These are phyloP conservation scores for Penicillium crustosum DNA, from an alignment of 2,329 filamentous ascomycete genomes.

Conservation along the genomic window DNA sequence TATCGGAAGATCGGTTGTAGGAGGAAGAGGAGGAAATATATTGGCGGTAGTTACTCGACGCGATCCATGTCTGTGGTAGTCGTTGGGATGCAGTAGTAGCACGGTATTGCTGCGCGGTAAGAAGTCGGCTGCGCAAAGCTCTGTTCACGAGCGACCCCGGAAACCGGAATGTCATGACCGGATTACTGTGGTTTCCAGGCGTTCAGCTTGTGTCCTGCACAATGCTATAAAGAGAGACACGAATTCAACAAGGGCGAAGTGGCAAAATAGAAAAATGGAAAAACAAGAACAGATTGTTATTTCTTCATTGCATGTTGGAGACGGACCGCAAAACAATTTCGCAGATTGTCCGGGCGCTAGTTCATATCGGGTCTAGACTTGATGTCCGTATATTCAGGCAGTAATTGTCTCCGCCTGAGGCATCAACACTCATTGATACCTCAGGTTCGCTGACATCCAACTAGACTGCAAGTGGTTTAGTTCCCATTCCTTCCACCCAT, in stretches of 20 bases:
- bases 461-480: conserved; percentile 9
- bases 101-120: conserved; percentile 11
- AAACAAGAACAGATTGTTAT: neutral
- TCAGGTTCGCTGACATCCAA: neutral
- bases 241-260: neutral
- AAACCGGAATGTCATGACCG: conserved; percentile 19
- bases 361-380: conserved; percentile 14
- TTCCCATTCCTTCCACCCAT: conserved; percentile 7
- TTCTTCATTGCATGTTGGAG: conserved; percentile 1
- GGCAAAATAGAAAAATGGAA: neutral
- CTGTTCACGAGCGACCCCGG: conserved; percentile 21
- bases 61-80: neutral
- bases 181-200: neutral
- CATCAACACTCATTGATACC: neutral
- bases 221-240: neutral
- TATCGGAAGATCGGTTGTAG: neutral
- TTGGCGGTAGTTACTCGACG: neutral
- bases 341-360: conserved; percentile 12
- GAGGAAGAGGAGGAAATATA: too few relatives aligned
- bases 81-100: conserved; percentile 1
- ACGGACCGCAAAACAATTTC: conserved; percentile 12
- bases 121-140: conserved; percentile 23
- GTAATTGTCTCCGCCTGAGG: neutral
- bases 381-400: conserved; percentile 3
- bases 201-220: conserved; percentile 1